Conservation (phyloP, 2,329 filamentous ascomycete genomes). For the Fusarium caatingaense region DNA sequence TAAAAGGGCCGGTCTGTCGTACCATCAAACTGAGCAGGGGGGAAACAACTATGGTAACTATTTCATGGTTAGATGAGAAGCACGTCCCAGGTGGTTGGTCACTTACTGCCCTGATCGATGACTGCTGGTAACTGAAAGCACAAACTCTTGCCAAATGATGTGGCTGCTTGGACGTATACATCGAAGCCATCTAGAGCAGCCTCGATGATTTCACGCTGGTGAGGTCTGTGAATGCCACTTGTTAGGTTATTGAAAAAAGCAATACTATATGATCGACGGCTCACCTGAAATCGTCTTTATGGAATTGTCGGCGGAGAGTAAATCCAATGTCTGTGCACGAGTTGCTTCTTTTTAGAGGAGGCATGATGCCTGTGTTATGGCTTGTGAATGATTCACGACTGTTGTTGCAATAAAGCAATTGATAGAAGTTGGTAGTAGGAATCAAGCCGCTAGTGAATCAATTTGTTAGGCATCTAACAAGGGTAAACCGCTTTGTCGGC, state of each 20-base stretch:
- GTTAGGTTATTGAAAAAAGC: neutral
- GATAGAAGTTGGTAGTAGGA: neutral
- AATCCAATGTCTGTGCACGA: constrained; percentile 76
- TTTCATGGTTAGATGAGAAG: constrained; percentile 32
- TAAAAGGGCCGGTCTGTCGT: constrained; percentile 39
- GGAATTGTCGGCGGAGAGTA: constrained; percentile 78
- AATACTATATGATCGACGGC: neutral
- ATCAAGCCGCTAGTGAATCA: constrained; percentile 6
- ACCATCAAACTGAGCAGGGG: constrained; percentile 92
- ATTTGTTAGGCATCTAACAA: constrained; percentile 13
- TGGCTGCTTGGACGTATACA: constrained; percentile 92
- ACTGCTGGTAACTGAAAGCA: constrained; percentile 94
- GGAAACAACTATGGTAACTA: constrained; percentile 90
- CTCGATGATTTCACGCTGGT: constrained; percentile 88
- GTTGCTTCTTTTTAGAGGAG: constrained; percentile 57
- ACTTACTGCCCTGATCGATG: constrained; percentile 84
- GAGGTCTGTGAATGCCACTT: constrained; percentile 65
- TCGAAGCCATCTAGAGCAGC: constrained; percentile 85
- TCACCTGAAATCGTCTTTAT: constrained; percentile 78
- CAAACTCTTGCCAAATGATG: constrained; percentile 90
- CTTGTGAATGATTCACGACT: constrained; percentile 15
- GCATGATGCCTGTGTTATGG: constrained; percentile 50
- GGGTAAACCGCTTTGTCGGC: constrained; percentile 4
- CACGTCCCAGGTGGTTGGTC: neutral
- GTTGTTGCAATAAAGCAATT: neutral